phyloP scores from a whole-genome alignment of 306 rosid genomes.

The Quercus cerris region DNA sequence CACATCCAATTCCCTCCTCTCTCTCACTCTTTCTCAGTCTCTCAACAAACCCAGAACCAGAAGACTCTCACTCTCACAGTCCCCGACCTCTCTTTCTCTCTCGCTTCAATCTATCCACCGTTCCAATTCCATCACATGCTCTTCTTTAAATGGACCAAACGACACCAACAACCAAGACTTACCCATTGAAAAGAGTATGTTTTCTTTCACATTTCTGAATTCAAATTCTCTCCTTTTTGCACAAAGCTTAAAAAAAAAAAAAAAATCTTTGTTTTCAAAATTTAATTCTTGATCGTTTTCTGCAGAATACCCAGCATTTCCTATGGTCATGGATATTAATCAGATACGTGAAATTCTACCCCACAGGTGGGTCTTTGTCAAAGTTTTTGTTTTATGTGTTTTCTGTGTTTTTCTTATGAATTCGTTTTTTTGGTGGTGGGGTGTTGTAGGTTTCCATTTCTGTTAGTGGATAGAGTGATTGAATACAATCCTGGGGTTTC shows the following conservation, averaged over 20 bases:
- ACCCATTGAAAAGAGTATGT: conserved; percentile 41
- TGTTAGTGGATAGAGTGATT: conserved; percentile 86
- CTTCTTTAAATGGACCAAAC: conserved; percentile 14
- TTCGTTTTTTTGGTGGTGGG: neutral
- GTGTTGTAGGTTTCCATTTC: conserved; percentile 81
- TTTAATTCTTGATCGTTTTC: neutral
- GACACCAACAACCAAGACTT: conserved; percentile 10
- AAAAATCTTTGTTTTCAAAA: neutral
- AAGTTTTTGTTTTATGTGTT: neutral
- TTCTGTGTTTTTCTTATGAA: neutral
- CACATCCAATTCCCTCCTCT: conserved; percentile 19
- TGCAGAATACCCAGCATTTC: conserved; percentile 83
- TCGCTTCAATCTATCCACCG: conserved; percentile 7
- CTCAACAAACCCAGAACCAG: conserved; percentile 13
- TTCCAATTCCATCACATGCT: conserved; percentile 9
- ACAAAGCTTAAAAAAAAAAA: too few species aligned
- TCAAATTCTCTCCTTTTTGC: neutral
- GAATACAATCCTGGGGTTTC: conserved; percentile 61
- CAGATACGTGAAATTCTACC: conserved; percentile 81
- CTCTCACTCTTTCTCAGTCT: conserved; percentile 22
- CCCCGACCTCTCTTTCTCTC: conserved; percentile 11
- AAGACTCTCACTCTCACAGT: neutral
- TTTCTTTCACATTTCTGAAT: neutral
- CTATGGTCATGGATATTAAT: conserved; percentile 76
- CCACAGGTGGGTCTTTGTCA: conserved; percentile 53